A percentile compares a stretch with the other conserved stretches of the same genome.
phyloP scores from a whole-genome alignment of 2,329 filamentous ascomycete genomes.

The Zarea fungicola region DNA sequence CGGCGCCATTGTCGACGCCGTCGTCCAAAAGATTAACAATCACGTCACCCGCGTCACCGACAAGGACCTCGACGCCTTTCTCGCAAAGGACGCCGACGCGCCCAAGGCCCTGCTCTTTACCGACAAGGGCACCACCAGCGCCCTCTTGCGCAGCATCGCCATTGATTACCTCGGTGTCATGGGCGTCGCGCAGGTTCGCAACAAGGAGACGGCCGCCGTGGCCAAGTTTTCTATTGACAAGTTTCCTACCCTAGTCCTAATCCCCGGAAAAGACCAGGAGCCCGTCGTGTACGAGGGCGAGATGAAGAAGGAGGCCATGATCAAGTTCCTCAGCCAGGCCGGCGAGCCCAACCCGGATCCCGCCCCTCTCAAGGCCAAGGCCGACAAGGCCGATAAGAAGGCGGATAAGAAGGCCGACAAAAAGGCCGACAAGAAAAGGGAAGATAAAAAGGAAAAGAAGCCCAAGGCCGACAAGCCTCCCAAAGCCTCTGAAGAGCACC shows the following conservation, averaged over 20 bases:
- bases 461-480: conserved; percentile 32
- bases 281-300: conserved; percentile 73
- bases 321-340: conserved; percentile 75
- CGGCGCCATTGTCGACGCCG: conserved; percentile 81
- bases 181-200: conserved; percentile 73
- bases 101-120: conserved; percentile 90
- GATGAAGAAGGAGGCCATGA: conserved; percentile 76
- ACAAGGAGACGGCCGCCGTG: conserved; percentile 69
- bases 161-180: conserved; percentile 85
- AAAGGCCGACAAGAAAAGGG: conserved; percentile 35
- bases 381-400: conserved; percentile 25
- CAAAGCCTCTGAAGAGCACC: conserved; percentile 8
- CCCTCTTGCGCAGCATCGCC: conserved; percentile 75
- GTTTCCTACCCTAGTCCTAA: conserved; percentile 75
- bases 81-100: conserved; percentile 59
- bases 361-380: conserved; percentile 37
- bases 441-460: conserved; percentile 29
- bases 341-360: conserved; percentile 76
- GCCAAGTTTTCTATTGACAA: conserved; percentile 69
- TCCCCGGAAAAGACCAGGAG: conserved; percentile 66
- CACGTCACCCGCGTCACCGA: conserved; percentile 78
- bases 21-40: conserved; percentile 85
- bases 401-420: conserved; percentile 30
- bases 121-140: conserved; percentile 83
- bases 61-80: conserved; percentile 71